A percentile compares a stretch with the other conserved stretches of the same genome.
Conservation (phyloP, 2,329 filamentous ascomycete genomes). For the Ceratocystis alfenasii region DNA sequence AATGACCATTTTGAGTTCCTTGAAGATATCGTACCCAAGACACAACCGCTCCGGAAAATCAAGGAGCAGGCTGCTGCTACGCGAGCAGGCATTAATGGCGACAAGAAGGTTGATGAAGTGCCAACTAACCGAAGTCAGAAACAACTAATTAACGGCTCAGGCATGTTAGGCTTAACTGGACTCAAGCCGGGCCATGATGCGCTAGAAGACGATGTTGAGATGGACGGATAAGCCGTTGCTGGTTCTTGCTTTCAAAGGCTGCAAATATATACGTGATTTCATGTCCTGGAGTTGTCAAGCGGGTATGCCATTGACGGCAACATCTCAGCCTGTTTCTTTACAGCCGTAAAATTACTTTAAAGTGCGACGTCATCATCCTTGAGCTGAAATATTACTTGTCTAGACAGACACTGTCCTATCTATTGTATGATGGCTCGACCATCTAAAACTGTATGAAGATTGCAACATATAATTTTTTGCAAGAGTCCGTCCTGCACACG, state of each 20-base stretch:
- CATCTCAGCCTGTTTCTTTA: background rate
- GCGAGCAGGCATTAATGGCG: slow-evolving; percentile 39
- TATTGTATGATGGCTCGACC: background rate
- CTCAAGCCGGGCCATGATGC: slow-evolving; percentile 39
- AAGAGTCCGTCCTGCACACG: background rate
- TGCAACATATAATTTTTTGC: background rate
- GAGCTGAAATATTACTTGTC: background rate
- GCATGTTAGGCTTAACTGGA: slow-evolving; percentile 19
- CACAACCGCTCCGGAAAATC: slow-evolving; percentile 65
- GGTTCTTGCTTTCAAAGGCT: background rate
- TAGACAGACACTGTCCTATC: background rate
- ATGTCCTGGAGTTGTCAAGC: background rate
- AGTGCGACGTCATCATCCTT: background rate
- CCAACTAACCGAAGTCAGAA: slow-evolving; percentile 22
- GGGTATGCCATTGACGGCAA: background rate
- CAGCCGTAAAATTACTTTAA: no score
- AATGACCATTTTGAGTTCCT: slow-evolving; percentile 94
- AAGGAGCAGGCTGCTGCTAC: slow-evolving; percentile 49
- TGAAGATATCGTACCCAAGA: slow-evolving; percentile 78
- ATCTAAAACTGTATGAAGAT: slow-evolving; percentile 5
- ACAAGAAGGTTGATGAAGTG: slow-evolving; percentile 23
- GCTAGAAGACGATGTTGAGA: slow-evolving; percentile 38
- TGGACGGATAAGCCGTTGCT: slow-evolving; percentile 41
- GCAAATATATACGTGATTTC: background rate
- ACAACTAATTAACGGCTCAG: slow-evolving; percentile 23